Evolutionary conservation across 495 filamentous ascomycete species (phyloP), one percentile per base, ranked within the genome.

Genomic region (Sordaria brevicollis): DNA sequence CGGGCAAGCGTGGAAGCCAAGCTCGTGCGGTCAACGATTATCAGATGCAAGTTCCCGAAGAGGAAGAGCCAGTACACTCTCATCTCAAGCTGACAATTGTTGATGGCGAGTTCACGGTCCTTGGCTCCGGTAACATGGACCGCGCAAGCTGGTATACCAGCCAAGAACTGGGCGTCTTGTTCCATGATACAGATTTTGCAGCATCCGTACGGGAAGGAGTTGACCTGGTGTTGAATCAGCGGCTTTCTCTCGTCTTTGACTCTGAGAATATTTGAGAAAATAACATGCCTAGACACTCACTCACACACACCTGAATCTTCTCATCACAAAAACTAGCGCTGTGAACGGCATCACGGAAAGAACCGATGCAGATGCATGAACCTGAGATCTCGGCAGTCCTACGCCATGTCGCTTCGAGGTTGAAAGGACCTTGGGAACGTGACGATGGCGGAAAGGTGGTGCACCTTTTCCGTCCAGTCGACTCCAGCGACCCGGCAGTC

Each of bases 41-140:
- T 2, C 68, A 74, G 5, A 39, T 37, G 11, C 11, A 62, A 13
- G 21, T 67, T 4, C 65, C 39, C 17, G 62, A 65, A 21, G 73
- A 65, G 10, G 80, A 82, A 65, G 85, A 89, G 70, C 89, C 89
- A 5, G 83, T 86, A 39, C 88, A 91, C 70, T 87, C 84, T n/a
- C 91, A 93, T 78, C 78, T 93, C 34, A 93, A 93, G 74, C 78
- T 91, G 39, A 85, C 83, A 15, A 79, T 91, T 33, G 81, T 92
- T 5, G 91, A 93, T 76, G 79, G 76, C 6, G 78, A 85, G 68
- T 83, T 86, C 34, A 80, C 84, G 15, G 81, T 93, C 7, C 80
- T 93, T 11, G 91, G 91, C 2, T 92, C 89, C 70, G 90, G 89
- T 35, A 93, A 93, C 74, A 85, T 90, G 83, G 91, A 93, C 78